Evolutionary conservation across 768 basidiomycete species (phyloP), one percentile per base, ranked within the genome.

Genomic region (Tylopilus sp.): DNA sequence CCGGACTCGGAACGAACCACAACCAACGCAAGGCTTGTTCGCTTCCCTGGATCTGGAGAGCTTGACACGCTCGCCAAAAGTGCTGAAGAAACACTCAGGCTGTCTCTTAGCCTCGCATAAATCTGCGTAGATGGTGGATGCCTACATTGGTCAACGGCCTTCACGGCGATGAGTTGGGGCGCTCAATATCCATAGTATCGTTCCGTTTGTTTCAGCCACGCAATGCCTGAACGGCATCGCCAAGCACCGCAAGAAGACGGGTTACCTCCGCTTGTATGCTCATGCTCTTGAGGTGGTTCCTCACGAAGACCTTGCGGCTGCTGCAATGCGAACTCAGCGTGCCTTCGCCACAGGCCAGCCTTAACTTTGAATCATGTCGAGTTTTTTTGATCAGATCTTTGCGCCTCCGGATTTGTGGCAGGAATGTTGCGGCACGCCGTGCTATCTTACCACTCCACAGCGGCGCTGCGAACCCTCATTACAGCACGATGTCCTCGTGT

Each of bases 281-380:
- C 35, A 18, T 18, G 3, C 23, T 38, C 38, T 42, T 23, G 23
- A 23, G 20, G 40, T n/a, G 9, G 22, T 20, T 25, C 15, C 22
- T 39, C 44, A 36, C 25, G 17, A 13, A 47, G 46, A 43, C 26
- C 3, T 22, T 30, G n/a, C 22, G 10, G 25, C 25, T 41, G n/a
- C n/a, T n/a, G n/a, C n/a, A n/a, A n/a, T n/a, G n/a, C 25, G 20
- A 39, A 40, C 25, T 30, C 55, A 55, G 48, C 57, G 55, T 65
- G 49, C 43, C 50, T 46, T 55, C 22, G 58, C 64, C 64, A 64
- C 20, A 20, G 38, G 21, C 18, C 15, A 38, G n/a, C n/a, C 36
- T 36, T 18, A 33, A 42, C 26, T 42, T 10, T 7, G 26, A 28
- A 28, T 28, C 56, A 47, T 12, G 35, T 47, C 15, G 40, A 48